Percentiles rank a stretch among this genome's conserved stretches.
Evolutionary conservation across 805 yeast genomes (phyloP).

Genomic region (Dipodascus geniculatus): DNA sequence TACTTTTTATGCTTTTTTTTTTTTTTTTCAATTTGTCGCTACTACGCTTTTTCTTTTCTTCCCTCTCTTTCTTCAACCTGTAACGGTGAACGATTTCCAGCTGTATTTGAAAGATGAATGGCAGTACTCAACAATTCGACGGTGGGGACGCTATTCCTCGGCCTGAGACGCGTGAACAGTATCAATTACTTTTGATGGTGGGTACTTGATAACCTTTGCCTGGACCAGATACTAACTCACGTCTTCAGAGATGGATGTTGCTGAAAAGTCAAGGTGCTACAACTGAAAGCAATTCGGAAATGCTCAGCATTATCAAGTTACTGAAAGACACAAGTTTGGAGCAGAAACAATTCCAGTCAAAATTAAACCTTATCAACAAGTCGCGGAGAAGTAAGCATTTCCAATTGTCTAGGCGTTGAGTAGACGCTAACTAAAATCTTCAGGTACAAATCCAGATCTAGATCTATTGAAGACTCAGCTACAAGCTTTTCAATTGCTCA

Average conservation of each 20-base stretch:
- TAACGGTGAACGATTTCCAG: background rate
- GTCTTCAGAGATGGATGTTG: conserved; percentile 24
- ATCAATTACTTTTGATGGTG: conserved; percentile 23
- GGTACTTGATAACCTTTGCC: conserved; percentile 2
- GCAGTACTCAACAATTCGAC: background rate
- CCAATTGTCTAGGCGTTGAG: conserved; percentile 7
- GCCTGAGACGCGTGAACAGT: conserved; percentile 26
- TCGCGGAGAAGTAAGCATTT: background rate
- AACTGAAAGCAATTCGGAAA: conserved; percentile 21
- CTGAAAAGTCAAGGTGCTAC: conserved; percentile 18
- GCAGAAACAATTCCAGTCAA: conserved; percentile 19
- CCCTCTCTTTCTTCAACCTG: too few relatives aligned
- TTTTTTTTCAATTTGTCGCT: too few relatives aligned
- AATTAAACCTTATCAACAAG: conserved; percentile 3
- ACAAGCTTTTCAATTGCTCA: conserved; percentile 54
- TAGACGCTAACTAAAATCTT: conserved; percentile 7
- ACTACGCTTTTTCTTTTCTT: too few relatives aligned
- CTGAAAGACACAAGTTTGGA: conserved; percentile 17
- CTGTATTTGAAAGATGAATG: background rate
- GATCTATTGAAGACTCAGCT: conserved; percentile 46
- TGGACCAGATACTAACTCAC: background rate
- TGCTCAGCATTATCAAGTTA: conserved; percentile 21
- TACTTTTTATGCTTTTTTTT: background rate
- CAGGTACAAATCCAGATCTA: conserved; percentile 18
- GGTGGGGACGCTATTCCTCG: conserved; percentile 9